Percentiles rank a stretch among this genome's conserved stretches.
Evolutionary conservation across 345 rosid species (phyloP).

Genomic region (Brassica juncea): DNA sequence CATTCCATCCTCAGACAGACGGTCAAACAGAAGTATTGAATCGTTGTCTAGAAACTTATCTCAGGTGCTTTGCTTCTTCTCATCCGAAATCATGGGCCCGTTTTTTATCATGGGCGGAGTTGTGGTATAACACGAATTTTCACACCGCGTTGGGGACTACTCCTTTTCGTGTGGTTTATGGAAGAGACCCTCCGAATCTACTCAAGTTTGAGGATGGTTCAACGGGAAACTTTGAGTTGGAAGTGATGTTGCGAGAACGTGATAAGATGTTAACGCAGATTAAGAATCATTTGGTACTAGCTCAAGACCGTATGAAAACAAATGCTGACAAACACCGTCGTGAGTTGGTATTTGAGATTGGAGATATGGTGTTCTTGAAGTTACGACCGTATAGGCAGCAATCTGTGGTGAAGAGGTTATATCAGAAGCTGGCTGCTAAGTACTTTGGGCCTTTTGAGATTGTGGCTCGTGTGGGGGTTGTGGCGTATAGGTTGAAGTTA

Average conservation of each 20-base stretch:
- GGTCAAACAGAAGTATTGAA: not conserved
- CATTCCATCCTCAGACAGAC: not conserved
- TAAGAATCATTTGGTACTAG: not conserved
- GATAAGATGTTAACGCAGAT: not conserved
- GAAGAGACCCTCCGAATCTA: not conserved
- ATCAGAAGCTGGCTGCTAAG: not conserved
- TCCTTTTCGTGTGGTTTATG: not conserved
- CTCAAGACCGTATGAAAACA: not conserved
- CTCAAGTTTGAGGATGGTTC: not conserved
- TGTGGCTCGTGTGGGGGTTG: not conserved
- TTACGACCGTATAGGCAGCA: not conserved
- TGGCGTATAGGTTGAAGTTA: not conserved
- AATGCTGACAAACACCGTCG: not conserved
- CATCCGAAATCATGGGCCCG: not conserved
- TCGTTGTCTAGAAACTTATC: not conserved
- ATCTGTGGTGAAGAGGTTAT: not conserved
- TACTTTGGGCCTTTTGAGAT: not conserved
- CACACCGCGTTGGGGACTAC: not conserved
- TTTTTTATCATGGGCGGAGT: not conserved
- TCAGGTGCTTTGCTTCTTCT: not conserved
- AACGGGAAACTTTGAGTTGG: not conserved
- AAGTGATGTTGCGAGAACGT: not conserved
- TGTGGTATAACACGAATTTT: not conserved
- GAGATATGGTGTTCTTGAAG: not conserved
- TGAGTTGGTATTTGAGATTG: not conserved